Conservation (phyloP, 768 basidiomycete genomes). For the Chlorophyllum brunneum region DNA sequence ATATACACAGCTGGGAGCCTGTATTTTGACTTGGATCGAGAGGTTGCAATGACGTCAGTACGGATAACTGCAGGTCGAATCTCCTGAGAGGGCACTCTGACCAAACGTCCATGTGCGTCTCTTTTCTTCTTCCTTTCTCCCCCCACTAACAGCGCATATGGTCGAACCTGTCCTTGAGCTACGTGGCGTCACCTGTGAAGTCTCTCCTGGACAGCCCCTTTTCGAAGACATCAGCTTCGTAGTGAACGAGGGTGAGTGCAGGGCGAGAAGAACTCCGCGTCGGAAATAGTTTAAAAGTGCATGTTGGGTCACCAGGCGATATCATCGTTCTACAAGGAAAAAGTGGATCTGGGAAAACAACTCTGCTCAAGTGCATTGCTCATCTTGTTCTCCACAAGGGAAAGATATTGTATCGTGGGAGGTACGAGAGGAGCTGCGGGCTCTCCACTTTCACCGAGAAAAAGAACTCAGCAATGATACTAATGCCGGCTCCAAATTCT, state of each 20-base stretch:
- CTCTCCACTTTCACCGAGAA: neutral
- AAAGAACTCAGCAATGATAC: neutral
- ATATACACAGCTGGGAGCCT: neutral
- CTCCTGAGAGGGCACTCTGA: neutral
- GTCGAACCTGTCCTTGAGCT: slow-evolving; percentile 45
- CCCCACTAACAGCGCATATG: slow-evolving; percentile 14
- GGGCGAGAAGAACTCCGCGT: neutral
- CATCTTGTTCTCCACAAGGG: slow-evolving; percentile 74
- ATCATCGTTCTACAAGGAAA: slow-evolving; percentile 75
- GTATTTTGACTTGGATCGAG: neutral
- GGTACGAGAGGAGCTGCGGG: slow-evolving; percentile 33
- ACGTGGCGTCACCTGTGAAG: slow-evolving; percentile 44
- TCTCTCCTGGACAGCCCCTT: slow-evolving; percentile 43
- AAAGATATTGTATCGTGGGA: slow-evolving; percentile 59
- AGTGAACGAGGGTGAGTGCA: slow-evolving; percentile 47
- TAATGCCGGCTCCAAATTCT: neutral
- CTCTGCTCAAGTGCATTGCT: slow-evolving; percentile 80
- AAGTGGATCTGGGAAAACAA: slow-evolving; percentile 79
- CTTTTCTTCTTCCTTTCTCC: neutral
- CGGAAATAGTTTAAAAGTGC: neutral
- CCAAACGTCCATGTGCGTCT: neutral
- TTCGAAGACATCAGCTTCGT: slow-evolving; percentile 60
- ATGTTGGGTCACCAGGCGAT: slow-evolving; percentile 41
- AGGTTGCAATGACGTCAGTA: slow-evolving; percentile 12
- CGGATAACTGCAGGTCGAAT: neutral